phyloP scores from a whole-genome alignment of 164 flowering plant genomes.

The Santalum album region DNA sequence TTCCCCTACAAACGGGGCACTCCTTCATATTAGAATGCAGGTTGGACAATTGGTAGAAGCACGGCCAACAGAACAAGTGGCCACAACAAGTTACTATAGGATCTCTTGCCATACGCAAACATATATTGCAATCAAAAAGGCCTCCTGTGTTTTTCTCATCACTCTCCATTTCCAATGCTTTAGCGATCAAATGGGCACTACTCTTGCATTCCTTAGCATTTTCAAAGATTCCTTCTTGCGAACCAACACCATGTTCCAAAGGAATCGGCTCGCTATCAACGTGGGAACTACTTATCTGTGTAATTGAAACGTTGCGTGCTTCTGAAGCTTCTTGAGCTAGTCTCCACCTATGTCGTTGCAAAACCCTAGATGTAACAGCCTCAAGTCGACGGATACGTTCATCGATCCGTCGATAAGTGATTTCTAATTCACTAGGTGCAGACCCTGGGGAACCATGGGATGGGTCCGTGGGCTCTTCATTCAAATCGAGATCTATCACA shows the following conservation, averaged over 20 bases:
- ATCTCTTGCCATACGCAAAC: constrained; percentile 46
- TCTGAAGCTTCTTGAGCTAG: constrained; percentile 7
- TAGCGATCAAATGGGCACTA: constrained; percentile 21
- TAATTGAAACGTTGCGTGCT: constrained; percentile 3
- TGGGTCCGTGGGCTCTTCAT: constrained; percentile 23
- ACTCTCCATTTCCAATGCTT: constrained; percentile 28
- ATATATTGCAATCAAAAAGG: constrained; percentile 57
- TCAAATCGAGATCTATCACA: constrained; percentile 38
- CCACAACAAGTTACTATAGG: constrained; percentile 68
- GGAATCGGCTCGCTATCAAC: too few species aligned
- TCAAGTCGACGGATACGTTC: constrained; percentile 39
- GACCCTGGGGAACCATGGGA: constrained; percentile 5
- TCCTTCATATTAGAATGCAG: constrained; percentile 31
- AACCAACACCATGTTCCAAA: too few species aligned
- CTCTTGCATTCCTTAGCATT: constrained; percentile 16
- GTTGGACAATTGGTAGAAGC: constrained; percentile 45
- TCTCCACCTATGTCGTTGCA: constrained; percentile 33
- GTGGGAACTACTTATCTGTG: too few species aligned
- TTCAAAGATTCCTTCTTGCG: constrained; percentile 13
- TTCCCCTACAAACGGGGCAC: constrained; percentile 56
- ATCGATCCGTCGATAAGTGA: constrained; percentile 21
- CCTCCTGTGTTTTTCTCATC: constrained; percentile 14
- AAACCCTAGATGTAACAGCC: constrained; percentile 29
- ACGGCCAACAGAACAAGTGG: constrained; percentile 71
- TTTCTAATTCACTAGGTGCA: constrained; percentile 15